These are phyloP conservation scores for Telfairia occidentalis DNA, from an alignment of 331 rosid genomes.

Conservation along the genomic window DNA sequence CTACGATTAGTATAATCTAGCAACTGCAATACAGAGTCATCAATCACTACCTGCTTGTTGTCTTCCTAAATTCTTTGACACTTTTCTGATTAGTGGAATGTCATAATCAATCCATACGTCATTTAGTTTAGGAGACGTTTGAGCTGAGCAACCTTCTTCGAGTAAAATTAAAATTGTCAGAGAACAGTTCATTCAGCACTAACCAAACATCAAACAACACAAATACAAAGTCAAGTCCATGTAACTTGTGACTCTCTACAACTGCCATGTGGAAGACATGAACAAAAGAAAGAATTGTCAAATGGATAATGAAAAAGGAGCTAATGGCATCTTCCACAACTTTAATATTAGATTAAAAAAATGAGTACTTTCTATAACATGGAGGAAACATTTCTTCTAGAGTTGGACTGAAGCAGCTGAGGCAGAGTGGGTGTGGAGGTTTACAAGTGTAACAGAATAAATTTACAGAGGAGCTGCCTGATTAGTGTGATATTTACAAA, in stretches of 20 bases:
- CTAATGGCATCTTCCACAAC: neutral
- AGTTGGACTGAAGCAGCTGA: neutral
- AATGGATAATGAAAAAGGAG: neutral
- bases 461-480: slow-evolving; percentile 7
- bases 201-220: neutral
- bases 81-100: too few species aligned
- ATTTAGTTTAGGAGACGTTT: too few species aligned
- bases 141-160: too few species aligned
- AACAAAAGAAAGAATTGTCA: neutral
- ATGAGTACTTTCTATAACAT: neutral
- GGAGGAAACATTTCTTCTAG: neutral
- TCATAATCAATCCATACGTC: too few species aligned
- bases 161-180: too few species aligned
- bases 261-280: neutral
- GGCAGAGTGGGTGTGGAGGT: slow-evolving; percentile 9
- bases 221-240: neutral
- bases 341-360: neutral
- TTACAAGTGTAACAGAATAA: slow-evolving; percentile 5
- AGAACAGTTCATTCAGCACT: neutral
- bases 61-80: too few species aligned
- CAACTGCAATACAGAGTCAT: too few species aligned
- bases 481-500: slow-evolving; percentile 11
- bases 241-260: neutral
- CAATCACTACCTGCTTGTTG: too few species aligned
- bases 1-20: too few species aligned